A percentile compares a stretch with the other conserved stretches of the same genome.
Evolutionary conservation across 2,329 filamentous ascomycete genomes (phyloP).

Genomic region (Aspergillus intermedius): DNA sequence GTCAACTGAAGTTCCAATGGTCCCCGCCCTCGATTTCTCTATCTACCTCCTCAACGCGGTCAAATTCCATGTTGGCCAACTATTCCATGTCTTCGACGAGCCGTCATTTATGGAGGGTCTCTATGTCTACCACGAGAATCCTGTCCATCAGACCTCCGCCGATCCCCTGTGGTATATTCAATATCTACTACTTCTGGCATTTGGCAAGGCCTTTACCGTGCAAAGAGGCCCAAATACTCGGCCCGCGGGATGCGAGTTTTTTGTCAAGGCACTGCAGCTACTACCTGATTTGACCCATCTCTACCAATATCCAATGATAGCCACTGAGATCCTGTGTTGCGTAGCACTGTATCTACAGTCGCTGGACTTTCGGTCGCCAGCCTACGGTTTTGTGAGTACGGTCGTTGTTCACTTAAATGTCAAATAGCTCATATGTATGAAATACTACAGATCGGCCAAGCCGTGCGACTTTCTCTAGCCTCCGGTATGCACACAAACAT

Average conservation of each 20-base stretch:
- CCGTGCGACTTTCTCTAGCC: slow-evolving; percentile 44
- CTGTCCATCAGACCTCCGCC: slow-evolving; percentile 18
- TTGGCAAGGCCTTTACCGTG: slow-evolving; percentile 49
- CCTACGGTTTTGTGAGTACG: slow-evolving; percentile 40
- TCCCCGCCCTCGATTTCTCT: slow-evolving; percentile 46
- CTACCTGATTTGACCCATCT: slow-evolving; percentile 39
- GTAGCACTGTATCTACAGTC: slow-evolving; percentile 49
- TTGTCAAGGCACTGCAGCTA: slow-evolving; percentile 40
- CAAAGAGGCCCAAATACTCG: slow-evolving; percentile 28
- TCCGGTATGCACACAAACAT: slow-evolving; percentile 51
- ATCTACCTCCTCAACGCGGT: slow-evolving; percentile 49
- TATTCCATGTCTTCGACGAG: slow-evolving; percentile 51
- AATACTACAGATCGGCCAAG: slow-evolving; percentile 42
- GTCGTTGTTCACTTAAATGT: background rate
- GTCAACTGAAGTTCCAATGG: slow-evolving; percentile 23
- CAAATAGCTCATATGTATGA: background rate
- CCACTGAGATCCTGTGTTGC: slow-evolving; percentile 47
- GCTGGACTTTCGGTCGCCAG: slow-evolving; percentile 42
- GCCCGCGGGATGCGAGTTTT: slow-evolving; percentile 45
- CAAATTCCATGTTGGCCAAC: slow-evolving; percentile 49
- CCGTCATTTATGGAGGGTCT: slow-evolving; percentile 44
- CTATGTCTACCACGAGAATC: slow-evolving; percentile 36
- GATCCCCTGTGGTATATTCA: slow-evolving; percentile 47
- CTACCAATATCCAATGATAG: slow-evolving; percentile 38
- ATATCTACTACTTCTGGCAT: slow-evolving; percentile 49